Percentiles rank a stretch among this genome's conserved stretches.
Conservation (phyloP, 345 rosid species). For the Raphanus sativus region DNA sequence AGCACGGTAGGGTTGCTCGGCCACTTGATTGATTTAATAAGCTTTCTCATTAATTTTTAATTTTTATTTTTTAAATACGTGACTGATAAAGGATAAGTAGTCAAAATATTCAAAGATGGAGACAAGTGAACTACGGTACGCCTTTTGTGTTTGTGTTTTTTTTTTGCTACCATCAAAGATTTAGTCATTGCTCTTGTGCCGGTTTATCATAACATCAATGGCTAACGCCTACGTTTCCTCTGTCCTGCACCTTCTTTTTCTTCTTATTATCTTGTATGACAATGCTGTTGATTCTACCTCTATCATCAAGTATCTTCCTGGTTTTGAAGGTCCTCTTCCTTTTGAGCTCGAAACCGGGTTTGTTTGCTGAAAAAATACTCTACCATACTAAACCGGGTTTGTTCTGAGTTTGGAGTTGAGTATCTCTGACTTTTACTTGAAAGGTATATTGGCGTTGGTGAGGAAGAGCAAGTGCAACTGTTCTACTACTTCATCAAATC, state of each 20-base stretch:
- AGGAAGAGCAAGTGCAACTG: background rate
- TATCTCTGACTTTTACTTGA: background rate
- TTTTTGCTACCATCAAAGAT: background rate
- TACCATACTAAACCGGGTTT: background rate
- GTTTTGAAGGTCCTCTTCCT: background rate
- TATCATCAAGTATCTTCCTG: background rate
- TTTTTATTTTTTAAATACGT: too few relatives aligned
- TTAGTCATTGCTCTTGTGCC: background rate
- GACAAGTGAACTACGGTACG: background rate
- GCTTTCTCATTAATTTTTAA: background rate
- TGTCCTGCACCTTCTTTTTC: background rate
- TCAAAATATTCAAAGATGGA: background rate
- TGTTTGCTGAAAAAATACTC: background rate
- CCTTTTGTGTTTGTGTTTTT: background rate
- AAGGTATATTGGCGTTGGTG: background rate
- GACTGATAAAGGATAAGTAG: too few relatives aligned
- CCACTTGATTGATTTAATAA: background rate
- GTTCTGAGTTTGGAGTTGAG: background rate
- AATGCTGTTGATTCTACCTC: background rate
- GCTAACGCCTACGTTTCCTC: background rate
- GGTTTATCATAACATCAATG: background rate
- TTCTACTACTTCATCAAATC: background rate
- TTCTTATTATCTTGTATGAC: background rate
- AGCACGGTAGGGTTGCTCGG: background rate
- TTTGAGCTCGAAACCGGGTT: background rate